Evolutionary conservation across 225 moss, liverwort and hornwort species (phyloP).

Genomic region (Ulota crispa): DNA sequence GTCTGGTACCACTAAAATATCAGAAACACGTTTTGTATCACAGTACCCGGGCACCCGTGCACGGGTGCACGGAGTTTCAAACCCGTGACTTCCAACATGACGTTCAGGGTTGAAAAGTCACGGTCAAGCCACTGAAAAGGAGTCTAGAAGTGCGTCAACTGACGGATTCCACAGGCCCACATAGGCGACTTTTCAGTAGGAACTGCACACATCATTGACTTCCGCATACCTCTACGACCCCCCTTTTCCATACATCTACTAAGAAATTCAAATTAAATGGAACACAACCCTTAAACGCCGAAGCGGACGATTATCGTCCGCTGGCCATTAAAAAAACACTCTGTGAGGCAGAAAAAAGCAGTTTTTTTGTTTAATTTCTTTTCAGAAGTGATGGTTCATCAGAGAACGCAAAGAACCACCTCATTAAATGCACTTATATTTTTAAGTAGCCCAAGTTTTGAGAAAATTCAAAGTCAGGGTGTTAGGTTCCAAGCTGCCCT

Average conservation of each 20-base stretch:
- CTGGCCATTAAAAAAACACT: too few relatives aligned
- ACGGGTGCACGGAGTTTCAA: background rate
- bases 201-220: background rate
- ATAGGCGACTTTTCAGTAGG: background rate
- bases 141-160: conserved; percentile 1
- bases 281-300: background rate
- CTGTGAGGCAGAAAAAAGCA: too few relatives aligned
- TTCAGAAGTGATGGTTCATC: too few relatives aligned
- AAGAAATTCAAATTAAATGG: background rate
- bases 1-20: background rate
- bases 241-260: background rate
- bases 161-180: background rate
- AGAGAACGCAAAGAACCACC: too few relatives aligned
- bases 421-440: too few relatives aligned
- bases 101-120: background rate
- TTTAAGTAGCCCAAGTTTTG: too few relatives aligned
- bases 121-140: conserved; percentile 14
- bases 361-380: too few relatives aligned
- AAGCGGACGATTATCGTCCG: too few relatives aligned
- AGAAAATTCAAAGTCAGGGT: too few relatives aligned
- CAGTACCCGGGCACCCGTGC: background rate
- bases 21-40: background rate
- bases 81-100: background rate
- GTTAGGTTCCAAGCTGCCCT: too few relatives aligned
- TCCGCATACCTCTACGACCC: background rate